Evolutionary conservation across 805 yeast species (phyloP).

Genomic region (Starmerella vitae): DNA sequence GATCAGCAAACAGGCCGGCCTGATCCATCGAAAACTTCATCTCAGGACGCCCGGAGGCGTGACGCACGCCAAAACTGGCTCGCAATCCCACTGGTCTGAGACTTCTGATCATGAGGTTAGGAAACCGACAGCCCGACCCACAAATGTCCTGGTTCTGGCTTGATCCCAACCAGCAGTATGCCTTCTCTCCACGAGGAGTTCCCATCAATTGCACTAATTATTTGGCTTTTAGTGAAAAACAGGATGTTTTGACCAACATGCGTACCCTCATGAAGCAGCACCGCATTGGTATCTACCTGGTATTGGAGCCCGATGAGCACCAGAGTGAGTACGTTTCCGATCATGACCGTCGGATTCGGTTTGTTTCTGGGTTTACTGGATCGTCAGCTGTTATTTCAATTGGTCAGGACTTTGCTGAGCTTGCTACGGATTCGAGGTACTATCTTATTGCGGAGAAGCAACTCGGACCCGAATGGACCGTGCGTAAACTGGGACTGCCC

Average conservation of each 20-base stretch:
- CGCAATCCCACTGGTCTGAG: no score
- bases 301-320: conserved; percentile 88
- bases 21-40: conserved; percentile 22
- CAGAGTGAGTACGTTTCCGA: conserved; percentile 77
- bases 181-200: no score
- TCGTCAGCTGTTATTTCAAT: conserved; percentile 83
- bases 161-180: no score
- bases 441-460: conserved; percentile 80
- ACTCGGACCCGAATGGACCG: conserved; percentile 62
- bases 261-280: conserved; percentile 39
- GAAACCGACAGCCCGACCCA: no score
- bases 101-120: no score
- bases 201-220: not conserved
- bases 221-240: not conserved
- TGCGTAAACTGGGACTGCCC: conserved; percentile 66
- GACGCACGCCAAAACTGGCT: no score
- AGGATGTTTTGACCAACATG: not conserved
- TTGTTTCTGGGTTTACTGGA: conserved; percentile 75
- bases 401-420: conserved; percentile 53
- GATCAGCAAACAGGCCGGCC: conserved; percentile 22
- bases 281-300: conserved; percentile 56
- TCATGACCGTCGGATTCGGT: conserved; percentile 70
- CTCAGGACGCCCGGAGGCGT: no score
- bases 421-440: conserved; percentile 92
- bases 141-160: no score